These are phyloP conservation scores for Yarrowia deformans DNA, from an alignment of 805 yeast genomes.

Conservation along the genomic window DNA sequence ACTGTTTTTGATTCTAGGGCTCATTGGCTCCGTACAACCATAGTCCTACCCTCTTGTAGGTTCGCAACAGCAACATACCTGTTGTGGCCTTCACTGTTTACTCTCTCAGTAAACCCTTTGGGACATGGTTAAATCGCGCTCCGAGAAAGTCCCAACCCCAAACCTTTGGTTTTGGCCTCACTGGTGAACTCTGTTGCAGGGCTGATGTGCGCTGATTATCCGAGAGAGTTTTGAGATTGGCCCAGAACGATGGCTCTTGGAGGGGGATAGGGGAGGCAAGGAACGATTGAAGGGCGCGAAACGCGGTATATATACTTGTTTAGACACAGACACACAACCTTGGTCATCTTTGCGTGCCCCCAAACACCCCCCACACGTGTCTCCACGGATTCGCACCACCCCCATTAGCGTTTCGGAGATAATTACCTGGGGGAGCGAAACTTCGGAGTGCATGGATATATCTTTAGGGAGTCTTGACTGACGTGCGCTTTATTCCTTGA, in stretches of 20 bases:
- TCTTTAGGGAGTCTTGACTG: constrained; percentile 33
- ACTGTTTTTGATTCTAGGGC: too few species aligned
- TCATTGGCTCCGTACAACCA: too few species aligned
- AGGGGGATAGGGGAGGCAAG: not conserved
- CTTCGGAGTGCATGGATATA: constrained; percentile 36
- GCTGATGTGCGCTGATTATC: constrained; percentile 37
- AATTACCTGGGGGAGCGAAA: constrained; percentile 37
- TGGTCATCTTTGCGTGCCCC: not conserved
- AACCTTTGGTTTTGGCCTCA: constrained; percentile 1
- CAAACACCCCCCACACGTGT: not conserved
- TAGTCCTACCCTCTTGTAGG: too few species aligned
- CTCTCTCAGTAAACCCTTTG: constrained; percentile 22
- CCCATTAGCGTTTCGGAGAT: constrained; percentile 32
- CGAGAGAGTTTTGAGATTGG: constrained; percentile 30
- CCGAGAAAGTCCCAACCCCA: constrained; percentile 26
- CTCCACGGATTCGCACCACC: constrained; percentile 5
- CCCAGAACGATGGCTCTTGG: not conserved
- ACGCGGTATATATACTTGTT: not conserved
- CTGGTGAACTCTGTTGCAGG: constrained; percentile 4
- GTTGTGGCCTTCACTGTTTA: not conserved
- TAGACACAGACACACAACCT: not conserved
- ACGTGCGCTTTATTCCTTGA: constrained; percentile 30
- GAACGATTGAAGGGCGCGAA: not conserved
- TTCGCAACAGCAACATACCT: too few species aligned
- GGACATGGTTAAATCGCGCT: constrained; percentile 38